A percentile compares a stretch with the other conserved stretches of the same genome.
These are phyloP conservation scores for Ocimum tenuiflorum DNA, from an alignment of 257 asterid genomes.

Conservation along the genomic window DNA sequence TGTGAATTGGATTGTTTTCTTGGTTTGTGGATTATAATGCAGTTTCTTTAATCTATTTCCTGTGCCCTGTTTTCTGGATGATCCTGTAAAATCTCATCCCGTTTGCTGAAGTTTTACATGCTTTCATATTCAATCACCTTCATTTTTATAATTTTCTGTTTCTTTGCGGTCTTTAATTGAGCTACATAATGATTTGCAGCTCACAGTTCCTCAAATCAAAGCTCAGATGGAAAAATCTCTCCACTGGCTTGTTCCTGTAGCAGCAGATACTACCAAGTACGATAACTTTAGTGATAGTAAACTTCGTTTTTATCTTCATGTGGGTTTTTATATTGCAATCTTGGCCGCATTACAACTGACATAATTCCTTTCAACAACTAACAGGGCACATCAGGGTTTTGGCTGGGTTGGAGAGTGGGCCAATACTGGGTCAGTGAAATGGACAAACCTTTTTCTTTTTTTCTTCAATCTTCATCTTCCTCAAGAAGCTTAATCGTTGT, in stretches of 20 bases:
- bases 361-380: slow-evolving; percentile 17
- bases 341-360: slow-evolving; percentile 12
- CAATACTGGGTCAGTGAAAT: slow-evolving; percentile 65
- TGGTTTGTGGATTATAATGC: too few relatives aligned
- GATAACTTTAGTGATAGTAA: slow-evolving; percentile 11
- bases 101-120: neutral
- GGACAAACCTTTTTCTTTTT: neutral
- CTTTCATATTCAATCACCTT: neutral
- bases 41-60: neutral
- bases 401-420: slow-evolving; percentile 99
- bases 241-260: slow-evolving; percentile 91
- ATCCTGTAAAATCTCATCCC: too few relatives aligned
- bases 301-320: neutral
- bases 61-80: too few relatives aligned
- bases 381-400: slow-evolving; percentile 96
- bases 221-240: slow-evolving; percentile 93
- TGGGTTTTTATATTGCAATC: neutral
- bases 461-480: neutral
- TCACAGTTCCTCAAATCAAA: slow-evolving; percentile 68
- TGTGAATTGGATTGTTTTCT: too few relatives aligned
- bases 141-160: neutral
- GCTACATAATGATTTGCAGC: slow-evolving; percentile 41
- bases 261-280: slow-evolving; percentile 84
- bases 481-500: neutral
- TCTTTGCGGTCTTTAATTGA: slow-evolving; percentile 10